Evolutionary conservation across 352 stramenopile species (phyloP).

Genomic region (Albugo laibachii): DNA sequence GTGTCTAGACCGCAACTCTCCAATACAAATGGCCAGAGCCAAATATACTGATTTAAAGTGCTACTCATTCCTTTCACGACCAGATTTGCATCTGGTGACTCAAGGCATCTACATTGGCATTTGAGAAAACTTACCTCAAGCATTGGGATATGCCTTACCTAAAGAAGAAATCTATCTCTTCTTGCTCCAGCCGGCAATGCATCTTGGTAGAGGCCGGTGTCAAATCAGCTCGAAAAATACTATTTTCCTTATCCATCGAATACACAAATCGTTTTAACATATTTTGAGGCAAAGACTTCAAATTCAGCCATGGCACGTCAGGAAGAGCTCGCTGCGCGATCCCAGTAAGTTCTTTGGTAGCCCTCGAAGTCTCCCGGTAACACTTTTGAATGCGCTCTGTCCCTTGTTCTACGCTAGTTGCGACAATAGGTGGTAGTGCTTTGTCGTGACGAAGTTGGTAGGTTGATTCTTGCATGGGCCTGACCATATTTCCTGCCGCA

Average conservation of each 20-base stretch:
- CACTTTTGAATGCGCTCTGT: too few relatives aligned
- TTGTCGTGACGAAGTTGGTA: too few relatives aligned
- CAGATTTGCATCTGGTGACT: constrained; percentile 54
- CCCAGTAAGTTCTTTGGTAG: too few relatives aligned
- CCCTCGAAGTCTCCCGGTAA: too few relatives aligned
- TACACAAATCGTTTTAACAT: constrained; percentile 36
- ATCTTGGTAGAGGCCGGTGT: constrained; percentile 31
- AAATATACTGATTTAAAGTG: constrained; percentile 65
- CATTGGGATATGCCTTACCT: constrained; percentile 2
- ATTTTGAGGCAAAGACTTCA: constrained; percentile 20
- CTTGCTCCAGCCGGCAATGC: constrained; percentile 22
- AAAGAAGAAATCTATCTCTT: constrained; percentile 32
- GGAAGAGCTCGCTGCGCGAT: too few relatives aligned
- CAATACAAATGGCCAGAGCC: constrained; percentile 61
- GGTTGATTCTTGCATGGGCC: too few relatives aligned
- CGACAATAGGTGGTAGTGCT: too few relatives aligned
- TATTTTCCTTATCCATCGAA: constrained; percentile 29
- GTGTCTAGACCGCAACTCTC: constrained; percentile 50
- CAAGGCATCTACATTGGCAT: constrained; percentile 23
- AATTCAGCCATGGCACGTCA: constrained; percentile 24
- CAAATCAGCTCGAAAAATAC: constrained; percentile 43
- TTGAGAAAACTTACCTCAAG: constrained; percentile 1
- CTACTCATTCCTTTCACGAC: constrained; percentile 65
- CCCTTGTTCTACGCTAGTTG: too few relatives aligned
- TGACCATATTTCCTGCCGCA: too few relatives aligned